Base-by-base conservation (phyloP, 768 basidiomycete species). In the Omphalotus guepiniiformis region DNA sequence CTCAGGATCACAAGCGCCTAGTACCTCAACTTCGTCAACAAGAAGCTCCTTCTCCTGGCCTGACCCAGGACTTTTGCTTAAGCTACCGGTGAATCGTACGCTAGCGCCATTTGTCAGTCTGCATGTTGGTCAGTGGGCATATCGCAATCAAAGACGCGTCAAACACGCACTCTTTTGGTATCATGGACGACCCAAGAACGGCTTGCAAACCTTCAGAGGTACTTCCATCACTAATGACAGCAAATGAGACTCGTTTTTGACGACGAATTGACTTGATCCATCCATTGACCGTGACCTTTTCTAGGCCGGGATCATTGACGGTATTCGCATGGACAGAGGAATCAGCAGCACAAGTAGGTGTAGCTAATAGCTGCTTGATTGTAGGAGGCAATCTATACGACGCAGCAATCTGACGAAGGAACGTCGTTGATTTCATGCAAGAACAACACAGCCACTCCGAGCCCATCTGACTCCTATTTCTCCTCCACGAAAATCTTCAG, bases 171-270 rank as follows among this genome's bases (percentile, higher is more conserved):
- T 55, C 59, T 28, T 65, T 56, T 25, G 58, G 56, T 6, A 61
- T 42, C 37, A 58, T 63, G 38, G 23, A 13, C n/a, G 16, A 18
- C 26, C 47, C 40, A 36, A 93, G 73, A 8, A 96, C 92, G 1
- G 85, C 85, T 62, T 96, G 93, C 23, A 95, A 58, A 3, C 82
- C 80, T n/a, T 71, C 64, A 6, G 75, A 51, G 2, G 78, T 79
- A 45, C 86, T 89, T 3, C 93, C 93, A 64, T 96, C 93, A 35
- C 78, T 82, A 47, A 95, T 65, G 38, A 85, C 80, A 11, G 83
- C 85, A 60, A 96, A 97, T 2, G 89, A 75, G n/a, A 93, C 74
- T 42, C 83, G 82, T 70, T 95, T 95, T 68, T 95, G 92, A 34
- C 81, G 78, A 34, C 93, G 76, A 32, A 94, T 76, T 2, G 88